phyloP scores from a whole-genome alignment of 352 stramenopile species.

The Pythium chondricola region DNA sequence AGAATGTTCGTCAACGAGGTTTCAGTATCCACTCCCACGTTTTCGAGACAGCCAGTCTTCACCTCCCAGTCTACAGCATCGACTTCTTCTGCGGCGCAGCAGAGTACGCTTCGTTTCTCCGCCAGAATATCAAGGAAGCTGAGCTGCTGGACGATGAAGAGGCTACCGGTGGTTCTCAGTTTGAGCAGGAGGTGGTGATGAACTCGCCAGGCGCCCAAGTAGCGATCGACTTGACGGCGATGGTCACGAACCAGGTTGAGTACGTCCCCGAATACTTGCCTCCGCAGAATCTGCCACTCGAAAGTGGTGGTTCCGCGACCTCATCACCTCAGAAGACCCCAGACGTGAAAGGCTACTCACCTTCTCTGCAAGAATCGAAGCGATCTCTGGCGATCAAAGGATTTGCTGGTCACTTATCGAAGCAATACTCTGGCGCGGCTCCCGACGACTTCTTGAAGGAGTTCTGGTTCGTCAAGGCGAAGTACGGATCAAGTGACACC shows the following conservation, averaged over 20 bases:
- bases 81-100: slow-evolving; percentile 64
- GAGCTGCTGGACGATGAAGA: slow-evolving; percentile 19
- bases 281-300: slow-evolving; percentile 15
- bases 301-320: not conserved
- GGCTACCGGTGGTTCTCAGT: slow-evolving; percentile 18
- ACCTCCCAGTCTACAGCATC: slow-evolving; percentile 57
- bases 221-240: slow-evolving; percentile 46
- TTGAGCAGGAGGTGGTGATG: slow-evolving; percentile 56
- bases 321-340: not conserved
- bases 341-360: not conserved
- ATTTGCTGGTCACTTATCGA: slow-evolving; percentile 55
- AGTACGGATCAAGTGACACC: slow-evolving; percentile 21
- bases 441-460: slow-evolving; percentile 71
- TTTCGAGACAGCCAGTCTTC: slow-evolving; percentile 64
- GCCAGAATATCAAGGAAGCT: slow-evolving; percentile 64
- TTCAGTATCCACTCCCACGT: slow-evolving; percentile 70
- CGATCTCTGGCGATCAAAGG: slow-evolving; percentile 51
- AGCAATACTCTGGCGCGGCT: slow-evolving; percentile 30
- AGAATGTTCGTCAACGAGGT: slow-evolving; percentile 56
- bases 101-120: slow-evolving; percentile 64
- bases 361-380: slow-evolving; percentile 22
- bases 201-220: slow-evolving; percentile 46
- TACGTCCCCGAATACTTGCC: slow-evolving; percentile 36
- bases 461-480: slow-evolving; percentile 62
- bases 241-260: slow-evolving; percentile 34